A percentile compares a stretch with the other conserved stretches of the same genome.
Evolutionary conservation across 2,329 filamentous ascomycete genomes (phyloP).

Genomic region (Clonostachys chloroleuca): DNA sequence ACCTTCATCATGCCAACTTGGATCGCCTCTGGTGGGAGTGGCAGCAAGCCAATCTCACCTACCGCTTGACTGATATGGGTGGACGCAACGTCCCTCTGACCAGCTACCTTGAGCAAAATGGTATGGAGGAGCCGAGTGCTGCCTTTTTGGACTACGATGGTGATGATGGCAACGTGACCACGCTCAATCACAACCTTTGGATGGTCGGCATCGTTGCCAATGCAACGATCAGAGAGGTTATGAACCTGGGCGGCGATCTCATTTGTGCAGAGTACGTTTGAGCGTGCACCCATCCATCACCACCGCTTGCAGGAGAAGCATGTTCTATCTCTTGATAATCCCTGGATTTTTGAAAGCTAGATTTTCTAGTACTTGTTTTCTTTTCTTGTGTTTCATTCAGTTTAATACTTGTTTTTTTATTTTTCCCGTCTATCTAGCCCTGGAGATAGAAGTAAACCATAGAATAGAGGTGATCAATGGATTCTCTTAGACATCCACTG

Average conservation of each 20-base stretch:
- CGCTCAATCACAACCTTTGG: neutral
- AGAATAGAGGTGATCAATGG: no score
- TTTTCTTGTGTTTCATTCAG: no score
- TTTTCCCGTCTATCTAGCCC: no score
- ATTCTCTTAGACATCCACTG: no score
- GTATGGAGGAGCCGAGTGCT: neutral
- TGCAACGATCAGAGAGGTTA: conserved; percentile 16
- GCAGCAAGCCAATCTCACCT: conserved; percentile 7
- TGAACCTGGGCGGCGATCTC: conserved; percentile 8
- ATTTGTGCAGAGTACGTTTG: conserved; percentile 11
- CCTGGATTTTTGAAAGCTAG: no score
- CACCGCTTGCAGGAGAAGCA: no score
- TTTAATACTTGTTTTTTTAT: no score
- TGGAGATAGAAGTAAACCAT: no score
- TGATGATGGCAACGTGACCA: neutral
- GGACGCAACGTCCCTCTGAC: neutral
- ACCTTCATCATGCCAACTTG: conserved; percentile 6
- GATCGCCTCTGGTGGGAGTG: conserved; percentile 10
- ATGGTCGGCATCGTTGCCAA: conserved; percentile 17
- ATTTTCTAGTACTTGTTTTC: no score
- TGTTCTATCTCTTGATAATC: no score
- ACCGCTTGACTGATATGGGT: conserved; percentile 8
- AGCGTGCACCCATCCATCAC: no score
- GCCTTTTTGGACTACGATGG: neutral
- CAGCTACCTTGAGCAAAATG: neutral